phyloP scores from a whole-genome alignment of 495 filamentous ascomycete species.

The Tuber microsphaerosporum region DNA sequence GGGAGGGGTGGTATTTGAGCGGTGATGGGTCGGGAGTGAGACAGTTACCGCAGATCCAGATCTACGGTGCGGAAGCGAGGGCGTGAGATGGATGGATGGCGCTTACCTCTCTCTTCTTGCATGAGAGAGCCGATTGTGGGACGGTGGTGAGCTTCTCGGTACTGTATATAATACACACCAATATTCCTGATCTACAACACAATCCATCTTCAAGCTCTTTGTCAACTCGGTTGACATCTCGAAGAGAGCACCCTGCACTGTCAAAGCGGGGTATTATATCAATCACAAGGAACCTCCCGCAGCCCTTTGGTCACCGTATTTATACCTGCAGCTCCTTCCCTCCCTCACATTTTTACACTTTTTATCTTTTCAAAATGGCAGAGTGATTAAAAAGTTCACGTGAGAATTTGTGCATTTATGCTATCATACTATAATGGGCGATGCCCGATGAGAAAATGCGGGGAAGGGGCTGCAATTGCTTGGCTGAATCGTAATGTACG shows the following conservation, averaged over 20 bases:
- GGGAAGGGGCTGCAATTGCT: background rate
- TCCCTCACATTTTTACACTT: background rate
- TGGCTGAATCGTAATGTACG: background rate
- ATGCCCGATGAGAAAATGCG: background rate
- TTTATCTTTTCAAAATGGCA: background rate
- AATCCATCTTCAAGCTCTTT: background rate
- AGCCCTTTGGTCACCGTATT: background rate
- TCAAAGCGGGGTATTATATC: background rate
- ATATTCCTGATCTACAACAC: background rate
- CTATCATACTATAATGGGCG: background rate
- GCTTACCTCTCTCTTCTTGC: background rate
- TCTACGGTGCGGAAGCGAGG: conserved; percentile 2
- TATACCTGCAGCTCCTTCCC: background rate
- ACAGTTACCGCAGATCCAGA: background rate
- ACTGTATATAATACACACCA: background rate
- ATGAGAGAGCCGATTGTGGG: background rate
- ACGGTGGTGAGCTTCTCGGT: background rate
- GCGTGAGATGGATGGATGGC: background rate
- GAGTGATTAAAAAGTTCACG: background rate
- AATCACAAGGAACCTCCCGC: background rate
- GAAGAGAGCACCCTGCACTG: background rate
- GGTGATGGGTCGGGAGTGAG: background rate
- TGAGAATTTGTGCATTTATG: background rate
- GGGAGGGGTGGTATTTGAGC: background rate
- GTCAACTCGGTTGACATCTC: background rate